Evolutionary conservation across 1,284 basidiomycete genomes (phyloP).

Genomic region (Fereydounia khargensis): DNA sequence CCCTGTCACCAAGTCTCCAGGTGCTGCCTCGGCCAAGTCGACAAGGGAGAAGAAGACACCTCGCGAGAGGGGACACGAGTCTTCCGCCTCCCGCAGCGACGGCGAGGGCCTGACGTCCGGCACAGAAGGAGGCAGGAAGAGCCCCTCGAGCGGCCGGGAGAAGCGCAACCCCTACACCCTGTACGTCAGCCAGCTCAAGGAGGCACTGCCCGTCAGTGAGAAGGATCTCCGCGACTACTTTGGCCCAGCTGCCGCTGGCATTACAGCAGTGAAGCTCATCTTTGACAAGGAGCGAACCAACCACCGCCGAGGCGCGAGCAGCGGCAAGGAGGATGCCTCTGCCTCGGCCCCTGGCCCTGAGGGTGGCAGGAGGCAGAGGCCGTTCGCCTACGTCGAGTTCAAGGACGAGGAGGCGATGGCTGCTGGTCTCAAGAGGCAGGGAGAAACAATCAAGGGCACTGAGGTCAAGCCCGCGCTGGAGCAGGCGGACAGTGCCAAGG

Average conservation of each 20-base stretch:
- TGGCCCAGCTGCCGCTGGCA: slow-evolving; percentile 34
- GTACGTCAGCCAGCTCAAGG: slow-evolving; percentile 41
- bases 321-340: slow-evolving; percentile 14
- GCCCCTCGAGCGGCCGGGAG: slow-evolving; percentile 9
- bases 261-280: slow-evolving; percentile 32
- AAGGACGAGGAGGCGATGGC: slow-evolving; percentile 25
- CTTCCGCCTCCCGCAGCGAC: slow-evolving; percentile 25
- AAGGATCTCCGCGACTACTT: slow-evolving; percentile 40
- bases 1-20: neutral
- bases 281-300: slow-evolving; percentile 20
- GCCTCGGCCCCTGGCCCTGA: slow-evolving; percentile 1
- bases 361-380: slow-evolving; percentile 22
- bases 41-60: slow-evolving; percentile 23
- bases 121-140: slow-evolving; percentile 16
- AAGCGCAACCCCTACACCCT: slow-evolving; percentile 28
- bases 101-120: slow-evolving; percentile 23
- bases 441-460: slow-evolving; percentile 18
- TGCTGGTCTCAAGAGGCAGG: slow-evolving; percentile 21
- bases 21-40: slow-evolving; percentile 13
- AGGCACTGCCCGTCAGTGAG: slow-evolving; percentile 41
- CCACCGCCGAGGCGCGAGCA: slow-evolving; percentile 13
- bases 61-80: slow-evolving; percentile 25
- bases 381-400: slow-evolving; percentile 40
- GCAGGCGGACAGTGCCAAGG: slow-evolving; percentile 19
- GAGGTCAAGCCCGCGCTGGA: slow-evolving; percentile 17